Base-by-base conservation (phyloP, 768 basidiomycete genomes). In the Cubamyces sp. region DNA sequence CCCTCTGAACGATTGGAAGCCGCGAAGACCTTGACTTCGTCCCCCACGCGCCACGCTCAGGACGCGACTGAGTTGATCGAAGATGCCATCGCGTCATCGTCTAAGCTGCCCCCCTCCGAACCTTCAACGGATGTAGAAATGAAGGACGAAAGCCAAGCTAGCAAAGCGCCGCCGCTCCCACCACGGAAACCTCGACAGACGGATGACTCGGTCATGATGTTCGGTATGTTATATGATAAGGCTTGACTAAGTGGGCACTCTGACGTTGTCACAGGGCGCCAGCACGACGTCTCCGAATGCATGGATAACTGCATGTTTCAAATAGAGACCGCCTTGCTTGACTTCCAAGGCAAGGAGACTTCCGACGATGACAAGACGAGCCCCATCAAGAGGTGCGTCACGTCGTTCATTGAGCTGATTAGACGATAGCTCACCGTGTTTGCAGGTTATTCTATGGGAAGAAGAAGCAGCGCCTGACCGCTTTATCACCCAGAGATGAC, bases 221-320 rank as follows among this genome's bases (percentile, higher is more conserved):
- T 95, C 68, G 93, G 92, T 93, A 71, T 39, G 39, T 25, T 19
- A 9, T 14, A 49, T 23, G 5, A 12, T 23, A 5, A 14, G 14
- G 5, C 12, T 5, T 15, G 19, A 15, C 16, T 3, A 12, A 28
- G 23, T 4, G 8, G 28, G 49, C 62, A 60, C 8, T 55, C 16
- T 25, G 12, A 8, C 19, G n/a, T 11, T 28, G 2, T 8, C 39
- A 41, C 60, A 94, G 95, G 96, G 5, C 90, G 91, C 68, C 97
- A 99, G 70, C 96, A 99, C 70, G 97, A 99, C 73, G 96, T 98
- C 14, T 90, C 96, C 0, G 97, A 99, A 75, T 98, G 96, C 76
- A 94, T 98, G 90, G 96, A 98, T 75, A 98, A 98, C 69, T 96
- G 96, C 78, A 91, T 99, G 82, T 97, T 97, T 77, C 97, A 98